Evolutionary conservation across 257 asterid genomes (phyloP), one percentile per base, ranked within the genome.

Genomic region (Voacanga thouarsii): DNA sequence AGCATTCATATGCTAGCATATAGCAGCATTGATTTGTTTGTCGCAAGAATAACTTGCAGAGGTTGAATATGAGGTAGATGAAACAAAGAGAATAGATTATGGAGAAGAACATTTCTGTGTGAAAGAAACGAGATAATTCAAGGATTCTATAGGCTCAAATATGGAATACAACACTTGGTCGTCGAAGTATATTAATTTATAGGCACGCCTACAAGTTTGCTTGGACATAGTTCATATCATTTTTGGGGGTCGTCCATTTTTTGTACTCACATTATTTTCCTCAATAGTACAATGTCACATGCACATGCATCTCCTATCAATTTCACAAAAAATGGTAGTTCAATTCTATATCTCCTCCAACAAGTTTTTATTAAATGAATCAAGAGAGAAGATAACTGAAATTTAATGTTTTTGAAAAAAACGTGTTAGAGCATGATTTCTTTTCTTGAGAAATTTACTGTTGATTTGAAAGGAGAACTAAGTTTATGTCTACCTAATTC

Each of bases 1-100:
- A 82, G 72, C 88, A 85, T 53, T 85, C 82, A 23, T 85, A 85
- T 33, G 61, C 76, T 26, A 85, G 55, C 75, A 85, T 82, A 49
- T 85, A 85, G 41, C 83, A 82, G 43, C 77, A 66, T 15, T 77
- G 80, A 3, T 64, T 41, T 19, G 65, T 19, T 55, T 9, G 16
- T 50, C 30, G 18, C 7, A 19, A 12, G 50, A 67, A 5, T 8
- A 4, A 67, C 50, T 7, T 67, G 28, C 18, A 37, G n/a, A 67
- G 50, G 28, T 37, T 37, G 50, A 67, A 67, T 6, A 67, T 37
- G 10, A 67, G 44, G 50, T 67, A 67, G 14, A 39, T 39, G 72
- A 67, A 67, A 67, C 50, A 67, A 67, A 67, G 72, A 37, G 8
- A 6, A 16, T 16, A 67, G 26, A 67, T 39, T 37, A 49, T 0